A percentile compares a stretch with the other conserved stretches of the same genome.
Evolutionary conservation across 2,329 filamentous ascomycete species (phyloP).

Genomic region (Aspergillus sp.): DNA sequence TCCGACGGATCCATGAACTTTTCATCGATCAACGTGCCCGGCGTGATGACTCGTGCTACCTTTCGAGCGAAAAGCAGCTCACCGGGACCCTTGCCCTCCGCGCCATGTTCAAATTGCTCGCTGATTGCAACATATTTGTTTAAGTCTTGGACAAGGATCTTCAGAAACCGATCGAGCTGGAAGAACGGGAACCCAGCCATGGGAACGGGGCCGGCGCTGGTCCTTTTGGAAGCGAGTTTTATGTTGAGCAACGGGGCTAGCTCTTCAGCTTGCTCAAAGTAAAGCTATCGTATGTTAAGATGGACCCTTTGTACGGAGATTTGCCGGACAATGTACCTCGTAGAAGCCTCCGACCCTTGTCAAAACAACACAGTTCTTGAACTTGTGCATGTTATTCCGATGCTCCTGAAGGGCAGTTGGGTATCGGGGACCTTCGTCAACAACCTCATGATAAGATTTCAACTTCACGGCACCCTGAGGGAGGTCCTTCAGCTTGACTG

Average conservation of each 20-base stretch:
- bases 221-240: constrained; percentile 81
- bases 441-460: constrained; percentile 46
- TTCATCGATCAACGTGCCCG: constrained; percentile 95
- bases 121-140: constrained; percentile 91
- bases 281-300: constrained; percentile 59
- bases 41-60: constrained; percentile 87
- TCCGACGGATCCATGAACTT: constrained; percentile 94
- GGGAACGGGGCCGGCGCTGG: constrained; percentile 75
- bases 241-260: constrained; percentile 83
- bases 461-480: constrained; percentile 60
- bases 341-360: constrained; percentile 96
- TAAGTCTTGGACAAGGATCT: constrained; percentile 87
- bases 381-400: constrained; percentile 85
- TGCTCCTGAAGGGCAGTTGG: constrained; percentile 90
- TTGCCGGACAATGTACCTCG: constrained; percentile 57
- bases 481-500: constrained; percentile 52
- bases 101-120: constrained; percentile 83
- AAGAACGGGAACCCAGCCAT: constrained; percentile 97
- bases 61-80: constrained; percentile 82
- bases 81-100: constrained; percentile 70
- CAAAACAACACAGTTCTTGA: constrained; percentile 85
- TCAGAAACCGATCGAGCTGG: constrained; percentile 90
- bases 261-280: constrained; percentile 93
- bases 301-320: background rate
- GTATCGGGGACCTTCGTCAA: constrained; percentile 64